These are phyloP conservation scores for Pyrenochaeta sp. DNA, from an alignment of 2,329 filamentous ascomycete species.

Conservation along the genomic window DNA sequence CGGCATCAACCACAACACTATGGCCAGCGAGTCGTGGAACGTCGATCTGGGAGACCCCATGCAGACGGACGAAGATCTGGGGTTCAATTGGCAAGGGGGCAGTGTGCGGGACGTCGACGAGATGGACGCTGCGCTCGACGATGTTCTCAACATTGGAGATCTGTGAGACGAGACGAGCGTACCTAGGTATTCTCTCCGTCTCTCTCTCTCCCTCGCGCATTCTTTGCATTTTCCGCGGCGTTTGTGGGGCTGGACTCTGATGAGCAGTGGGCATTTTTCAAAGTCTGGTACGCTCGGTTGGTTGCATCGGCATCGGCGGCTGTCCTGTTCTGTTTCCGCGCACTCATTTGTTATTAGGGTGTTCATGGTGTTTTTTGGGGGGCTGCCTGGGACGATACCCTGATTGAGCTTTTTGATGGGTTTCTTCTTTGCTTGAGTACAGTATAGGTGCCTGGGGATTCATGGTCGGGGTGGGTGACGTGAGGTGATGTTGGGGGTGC, in stretches of 20 bases:
- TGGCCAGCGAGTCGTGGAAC: slow-evolving; percentile 16
- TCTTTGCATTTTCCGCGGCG: slow-evolving; percentile 1
- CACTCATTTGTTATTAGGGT: too few relatives aligned
- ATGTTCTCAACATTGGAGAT: slow-evolving; percentile 41
- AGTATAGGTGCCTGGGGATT: too few relatives aligned
- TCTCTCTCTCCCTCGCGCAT: too few relatives aligned
- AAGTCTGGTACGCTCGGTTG: too few relatives aligned
- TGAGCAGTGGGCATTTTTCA: too few relatives aligned
- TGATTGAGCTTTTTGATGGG: slow-evolving; percentile 9
- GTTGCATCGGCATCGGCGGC: too few relatives aligned
- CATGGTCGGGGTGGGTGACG: too few relatives aligned
- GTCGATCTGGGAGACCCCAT: slow-evolving; percentile 33
- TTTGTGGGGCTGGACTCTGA: neutral
- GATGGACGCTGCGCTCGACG: slow-evolving; percentile 50
- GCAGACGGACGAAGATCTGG: slow-evolving; percentile 43
- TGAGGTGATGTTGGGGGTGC: too few relatives aligned
- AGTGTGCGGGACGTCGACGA: slow-evolving; percentile 37
- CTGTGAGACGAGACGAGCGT: slow-evolving; percentile 12
- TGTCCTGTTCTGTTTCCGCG: too few relatives aligned
- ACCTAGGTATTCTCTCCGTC: neutral
- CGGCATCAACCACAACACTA: slow-evolving; percentile 8
- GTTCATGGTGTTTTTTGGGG: slow-evolving; percentile 9
- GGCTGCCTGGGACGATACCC: slow-evolving; percentile 29
- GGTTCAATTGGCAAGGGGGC: slow-evolving; percentile 50
- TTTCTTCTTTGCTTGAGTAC: too few relatives aligned